phyloP scores from a whole-genome alignment of 1,139 yeast genomes.

The Candida pseudoviswanathii region DNA sequence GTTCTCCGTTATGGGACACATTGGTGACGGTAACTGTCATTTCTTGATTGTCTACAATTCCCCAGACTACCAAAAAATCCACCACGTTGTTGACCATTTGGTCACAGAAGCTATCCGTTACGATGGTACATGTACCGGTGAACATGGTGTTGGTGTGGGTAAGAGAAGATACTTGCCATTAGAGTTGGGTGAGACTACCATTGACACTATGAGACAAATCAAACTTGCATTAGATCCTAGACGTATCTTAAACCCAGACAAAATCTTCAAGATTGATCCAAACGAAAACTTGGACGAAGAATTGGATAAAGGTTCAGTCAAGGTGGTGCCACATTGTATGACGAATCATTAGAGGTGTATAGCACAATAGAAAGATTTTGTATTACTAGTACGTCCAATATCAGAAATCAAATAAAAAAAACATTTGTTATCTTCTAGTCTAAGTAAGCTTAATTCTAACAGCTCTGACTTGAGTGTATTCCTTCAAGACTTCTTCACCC shows the following conservation, averaged over 20 bases:
- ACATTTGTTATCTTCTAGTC: too few relatives aligned
- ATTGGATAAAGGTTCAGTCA: slow-evolving; percentile 25
- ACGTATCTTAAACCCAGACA: slow-evolving; percentile 37
- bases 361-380: background rate
- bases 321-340: slow-evolving; percentile 14
- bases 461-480: slow-evolving; percentile 82
- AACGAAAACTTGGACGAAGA: slow-evolving; percentile 37
- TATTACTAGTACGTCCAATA: background rate
- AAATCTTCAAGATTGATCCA: slow-evolving; percentile 40
- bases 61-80: slow-evolving; percentile 38
- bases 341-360: slow-evolving; percentile 13
- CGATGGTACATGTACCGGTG: slow-evolving; percentile 52
- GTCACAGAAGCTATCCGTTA: slow-evolving; percentile 46
- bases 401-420: background rate
- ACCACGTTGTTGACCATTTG: slow-evolving; percentile 50
- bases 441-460: slow-evolving; percentile 49
- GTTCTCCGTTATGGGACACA: slow-evolving; percentile 59
- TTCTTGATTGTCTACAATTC: slow-evolving; percentile 52
- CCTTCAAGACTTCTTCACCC: slow-evolving; percentile 82
- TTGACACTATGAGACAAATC: slow-evolving; percentile 45
- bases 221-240: slow-evolving; percentile 34
- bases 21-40: slow-evolving; percentile 68
- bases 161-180: slow-evolving; percentile 38
- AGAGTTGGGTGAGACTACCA: slow-evolving; percentile 39
- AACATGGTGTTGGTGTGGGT: slow-evolving; percentile 52